Evolutionary conservation across 768 basidiomycete genomes (phyloP).

Genomic region (Suillus bovinus): DNA sequence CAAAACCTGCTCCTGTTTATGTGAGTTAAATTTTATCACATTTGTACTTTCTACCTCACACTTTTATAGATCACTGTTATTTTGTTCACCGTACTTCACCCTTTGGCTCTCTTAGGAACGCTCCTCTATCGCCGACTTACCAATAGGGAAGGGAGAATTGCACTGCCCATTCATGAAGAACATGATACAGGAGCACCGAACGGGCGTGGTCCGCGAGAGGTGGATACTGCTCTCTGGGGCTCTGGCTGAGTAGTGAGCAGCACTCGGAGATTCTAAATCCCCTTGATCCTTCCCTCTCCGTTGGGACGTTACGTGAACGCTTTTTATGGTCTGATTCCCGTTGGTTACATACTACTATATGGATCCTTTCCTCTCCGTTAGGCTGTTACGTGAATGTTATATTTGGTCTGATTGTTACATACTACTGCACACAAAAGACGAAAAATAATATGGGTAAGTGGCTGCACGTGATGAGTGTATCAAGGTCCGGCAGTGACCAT

Average conservation of each 20-base stretch:
- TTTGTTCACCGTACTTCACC: slow-evolving; percentile 66
- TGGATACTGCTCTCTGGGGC: slow-evolving; percentile 42
- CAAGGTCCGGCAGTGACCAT: not conserved
- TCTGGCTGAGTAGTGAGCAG: slow-evolving; percentile 12
- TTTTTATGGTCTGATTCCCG: not conserved
- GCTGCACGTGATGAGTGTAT: not conserved
- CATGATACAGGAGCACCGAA: slow-evolving; percentile 8
- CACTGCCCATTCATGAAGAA: slow-evolving; percentile 39
- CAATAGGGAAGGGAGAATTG: slow-evolving; percentile 36
- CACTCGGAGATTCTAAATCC: not conserved
- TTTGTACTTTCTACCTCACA: not conserved
- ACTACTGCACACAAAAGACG: not conserved
- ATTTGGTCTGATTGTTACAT: not conserved
- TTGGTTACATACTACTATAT: not conserved
- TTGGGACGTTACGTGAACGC: not conserved
- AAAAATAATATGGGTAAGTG: not conserved
- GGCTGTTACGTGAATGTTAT: not conserved
- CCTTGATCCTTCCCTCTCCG: not conserved
- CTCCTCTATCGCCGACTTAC: slow-evolving; percentile 37
- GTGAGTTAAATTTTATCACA: slow-evolving; percentile 40
- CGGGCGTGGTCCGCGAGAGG: slow-evolving; percentile 37
- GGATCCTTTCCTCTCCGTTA: not conserved
- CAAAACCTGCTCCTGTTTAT: slow-evolving; percentile 65
- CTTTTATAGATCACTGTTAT: slow-evolving; percentile 54
- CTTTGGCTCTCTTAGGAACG: slow-evolving; percentile 53